A percentile compares a stretch with the other conserved stretches of the same genome.
Evolutionary conservation across 2,329 filamentous ascomycete genomes (phyloP).

Genomic region (Aureobasidium pullulans): DNA sequence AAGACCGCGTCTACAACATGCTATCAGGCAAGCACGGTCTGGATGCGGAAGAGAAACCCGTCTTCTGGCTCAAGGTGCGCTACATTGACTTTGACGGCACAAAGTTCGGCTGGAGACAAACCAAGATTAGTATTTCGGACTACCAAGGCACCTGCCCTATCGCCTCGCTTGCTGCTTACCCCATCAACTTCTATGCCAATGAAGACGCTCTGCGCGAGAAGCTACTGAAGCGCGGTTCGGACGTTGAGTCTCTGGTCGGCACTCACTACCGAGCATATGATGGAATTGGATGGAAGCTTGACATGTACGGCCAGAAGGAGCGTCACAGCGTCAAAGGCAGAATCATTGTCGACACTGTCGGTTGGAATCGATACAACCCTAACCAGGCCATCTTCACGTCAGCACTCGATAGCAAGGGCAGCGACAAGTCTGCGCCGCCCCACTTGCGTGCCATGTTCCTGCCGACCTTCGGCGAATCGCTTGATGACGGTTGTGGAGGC

Average conservation of each 20-base stretch:
- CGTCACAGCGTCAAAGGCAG: constrained; percentile 41
- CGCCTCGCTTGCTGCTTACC: constrained; percentile 34
- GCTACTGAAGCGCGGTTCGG: constrained; percentile 39
- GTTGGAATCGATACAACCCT: constrained; percentile 42
- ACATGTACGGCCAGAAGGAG: constrained; percentile 26
- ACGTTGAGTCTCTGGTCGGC: constrained; percentile 41
- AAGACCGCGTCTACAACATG: constrained; percentile 31
- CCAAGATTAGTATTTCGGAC: constrained; percentile 23
- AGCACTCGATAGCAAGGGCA: constrained; percentile 19
- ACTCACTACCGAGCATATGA: constrained; percentile 45
- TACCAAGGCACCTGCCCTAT: constrained; percentile 35
- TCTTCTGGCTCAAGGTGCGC: constrained; percentile 29
- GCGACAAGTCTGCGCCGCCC: constrained; percentile 2
- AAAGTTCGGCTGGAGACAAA: constrained; percentile 29
- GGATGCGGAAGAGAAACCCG: constrained; percentile 29
- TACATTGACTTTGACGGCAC: constrained; percentile 32
- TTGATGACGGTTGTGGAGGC: constrained; percentile 17
- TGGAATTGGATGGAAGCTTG: constrained; percentile 36
- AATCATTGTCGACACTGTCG: constrained; percentile 46
- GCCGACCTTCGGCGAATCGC: neutral
- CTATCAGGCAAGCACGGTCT: constrained; percentile 23
- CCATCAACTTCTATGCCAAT: constrained; percentile 38
- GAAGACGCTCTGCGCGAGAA: constrained; percentile 30
- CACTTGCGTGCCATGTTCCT: neutral
- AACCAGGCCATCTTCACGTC: constrained; percentile 32